Conservation (phyloP, 768 basidiomycete genomes). For the Pleurotus salmoneostramineus region DNA sequence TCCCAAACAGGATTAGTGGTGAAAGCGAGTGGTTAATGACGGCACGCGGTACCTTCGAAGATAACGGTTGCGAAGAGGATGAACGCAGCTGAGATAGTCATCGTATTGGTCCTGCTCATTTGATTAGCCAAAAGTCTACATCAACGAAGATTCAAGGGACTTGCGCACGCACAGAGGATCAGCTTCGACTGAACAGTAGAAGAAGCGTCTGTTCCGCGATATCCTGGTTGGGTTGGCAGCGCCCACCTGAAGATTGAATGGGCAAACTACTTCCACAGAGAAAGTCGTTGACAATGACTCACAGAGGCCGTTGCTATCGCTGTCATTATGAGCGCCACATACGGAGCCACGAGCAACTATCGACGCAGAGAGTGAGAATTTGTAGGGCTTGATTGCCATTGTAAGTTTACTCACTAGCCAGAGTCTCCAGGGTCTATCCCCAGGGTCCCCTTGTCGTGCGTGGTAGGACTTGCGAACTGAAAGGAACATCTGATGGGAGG, state of each 20-base stretch:
- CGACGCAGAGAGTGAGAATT: background rate
- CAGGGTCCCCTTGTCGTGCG: conserved; percentile 25
- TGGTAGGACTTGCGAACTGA: conserved; percentile 32
- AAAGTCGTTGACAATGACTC: conserved; percentile 3
- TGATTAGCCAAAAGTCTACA: background rate
- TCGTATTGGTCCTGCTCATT: conserved; percentile 31
- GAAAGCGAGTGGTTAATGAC: background rate
- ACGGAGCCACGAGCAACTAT: conserved; percentile 40
- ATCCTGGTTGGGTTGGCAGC: conserved; percentile 28
- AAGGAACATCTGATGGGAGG: conserved; percentile 36
- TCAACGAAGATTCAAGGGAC: background rate
- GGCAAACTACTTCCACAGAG: too few species aligned
- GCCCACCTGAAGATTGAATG: conserved; percentile 26
- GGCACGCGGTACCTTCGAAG: conserved; percentile 24
- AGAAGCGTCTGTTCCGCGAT: conserved; percentile 44
- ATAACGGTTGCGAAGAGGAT: conserved; percentile 34
- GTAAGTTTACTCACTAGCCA: conserved; percentile 30
- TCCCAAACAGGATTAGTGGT: too few species aligned
- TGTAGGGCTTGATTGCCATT: background rate
- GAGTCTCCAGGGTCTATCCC: conserved; percentile 27
- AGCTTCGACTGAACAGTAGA: conserved; percentile 45
- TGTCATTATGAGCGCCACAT: conserved; percentile 31
- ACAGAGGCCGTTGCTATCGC: conserved; percentile 40
- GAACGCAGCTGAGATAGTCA: conserved; percentile 34
- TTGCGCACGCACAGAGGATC: conserved; percentile 25